Evolutionary conservation across 441 rosid species (phyloP), one percentile per base, ranked within the genome.

Genomic region (Macaranga tanarius): DNA sequence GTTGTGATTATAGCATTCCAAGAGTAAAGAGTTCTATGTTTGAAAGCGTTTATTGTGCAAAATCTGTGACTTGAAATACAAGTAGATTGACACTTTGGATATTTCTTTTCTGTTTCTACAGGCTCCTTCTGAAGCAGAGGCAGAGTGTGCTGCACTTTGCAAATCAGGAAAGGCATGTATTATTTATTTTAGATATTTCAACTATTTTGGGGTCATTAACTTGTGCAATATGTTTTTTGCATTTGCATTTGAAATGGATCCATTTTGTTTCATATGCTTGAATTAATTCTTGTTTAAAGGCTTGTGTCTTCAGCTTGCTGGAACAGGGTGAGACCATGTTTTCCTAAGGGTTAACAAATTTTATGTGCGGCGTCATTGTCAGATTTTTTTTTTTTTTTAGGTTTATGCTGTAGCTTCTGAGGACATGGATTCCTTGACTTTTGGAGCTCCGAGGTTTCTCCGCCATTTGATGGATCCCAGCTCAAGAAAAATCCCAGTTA

Each of bases 401-500:
- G 97, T 91, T 77, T 95, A 93, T 79, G 99, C 90, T 28, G 98
- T 95, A 74, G 99, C 99, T 78, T 95, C 98, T 72, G 99, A 95
- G 86, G 99, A 95, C 79, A 95, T 95, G 99, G 99, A 95, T 72
- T 95, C 98, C 74, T 86, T 95, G 66, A 95, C 98, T 62, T 95
- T 93, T 83, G 97, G 97, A 70, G 92, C 98, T 82, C 84, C 97
- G 54, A 93, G 81, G 55, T 95, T 95, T 86, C 95, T 95, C 76
- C 96, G 97, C 74, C 99, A 93, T 84, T 81, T 95, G 83, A 95
- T 95, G 99, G 99, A 90, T 83, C 97, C 99, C 67, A 95, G 97
- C 82, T 93, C 98, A 40, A 89, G 93, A 88, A 95, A 95, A 82
- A 65, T 89, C 63, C 98, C 98, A 7, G 97, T 95, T 75, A 91